Evolutionary conservation across 2,329 filamentous ascomycete species (phyloP), one percentile per base, ranked within the genome.

Genomic region (Xylogone sp.): DNA sequence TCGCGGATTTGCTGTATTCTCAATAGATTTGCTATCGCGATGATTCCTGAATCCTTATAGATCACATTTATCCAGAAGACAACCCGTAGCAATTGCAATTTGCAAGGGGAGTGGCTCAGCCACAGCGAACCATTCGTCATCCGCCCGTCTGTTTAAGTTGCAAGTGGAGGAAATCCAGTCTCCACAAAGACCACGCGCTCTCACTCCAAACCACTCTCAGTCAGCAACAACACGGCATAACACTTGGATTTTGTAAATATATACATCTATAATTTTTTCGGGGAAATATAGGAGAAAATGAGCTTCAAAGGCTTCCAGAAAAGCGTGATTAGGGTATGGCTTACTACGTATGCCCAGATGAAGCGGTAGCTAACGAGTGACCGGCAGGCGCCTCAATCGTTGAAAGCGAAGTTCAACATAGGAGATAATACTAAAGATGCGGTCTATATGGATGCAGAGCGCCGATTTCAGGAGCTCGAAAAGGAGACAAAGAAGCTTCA

Each of bases 281-380:
- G 10, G 13, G 34, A 39, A 39, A 16, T 39, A 39, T 39, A 55
- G 57, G 52, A 55, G 52, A 53, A 64, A 68, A 97, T 99, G 94
- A 97, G 92, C 82, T 92, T 96, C 80, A 95, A 94, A 74, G 94
- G 94, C 65, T 90, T 99, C 66, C 85, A 88, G 70, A 97, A 97
- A 79, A 87, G 87, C 76, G 77, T 96, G 68, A 82, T 83, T 57
- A 84, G 94, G 74, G 93, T 93, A 81, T 69, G 85, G 66, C 43
- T 12, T n/a, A 27, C 24, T 45, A 48, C 27, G 29, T 47, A 22
- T 22, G 24, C 21, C 20, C 21, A 22, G 46, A 44, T 43, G 43
- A 42, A 43, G 47, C 54, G 56, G 39, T 49, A 49, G 53, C 55
- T 45, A 43, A 42, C 48, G 49, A 60, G 55, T 62, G 47, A 60